Base-by-base conservation (phyloP, 371 early-diverging fungal genomes). In the Rhizopus sp. region DNA sequence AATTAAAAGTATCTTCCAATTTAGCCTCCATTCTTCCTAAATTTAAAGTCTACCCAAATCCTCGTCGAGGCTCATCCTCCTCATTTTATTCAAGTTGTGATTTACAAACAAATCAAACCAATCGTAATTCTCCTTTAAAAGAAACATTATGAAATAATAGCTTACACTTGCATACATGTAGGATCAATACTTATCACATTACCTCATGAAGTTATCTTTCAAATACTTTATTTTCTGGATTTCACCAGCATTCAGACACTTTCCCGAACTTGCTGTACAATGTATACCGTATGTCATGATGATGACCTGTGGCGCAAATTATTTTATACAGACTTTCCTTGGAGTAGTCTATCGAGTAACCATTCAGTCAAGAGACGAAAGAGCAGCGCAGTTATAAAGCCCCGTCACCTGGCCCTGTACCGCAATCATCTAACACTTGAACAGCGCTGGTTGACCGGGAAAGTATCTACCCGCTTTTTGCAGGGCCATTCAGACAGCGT, bases 401-500 rank as follows among this genome's bases (percentile, higher is more conserved):
- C 37, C 33, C 38, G 8, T 16, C 23, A 16, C 4, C 35, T 57
- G 34, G 52, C 63, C 32, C 62, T 62, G 1, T 78, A 75, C 47
- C 59, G 60, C 23, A 61, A 70, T 12, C 69, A 70, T 33, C 30
- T 63, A 5, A 33, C 61, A 30, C 56, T 78, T 5, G 56, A 33
- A 12, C 60, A 35, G 31, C 69, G 73, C n/a, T 78, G 78, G 78
- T 60, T 55, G 7, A 54, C 62, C 7, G 78, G 78, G 3, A 60
- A 73, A 17, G 65, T 65, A 1, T 63, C 63, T 7, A 69, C 68
- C 13, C 74, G 66, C 30, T 82, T 73, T 44, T 67, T 91, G 16
- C 55, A 66, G 3, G 96, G 99, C 0, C 99, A 99, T 68, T 57
- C 62, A 15, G 98, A 97, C 61, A 89, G 93, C 47, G 92, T 99